Conservation (phyloP, 225 moss, liverwort and hornwort species). For the Sphagnum tenellum region DNA sequence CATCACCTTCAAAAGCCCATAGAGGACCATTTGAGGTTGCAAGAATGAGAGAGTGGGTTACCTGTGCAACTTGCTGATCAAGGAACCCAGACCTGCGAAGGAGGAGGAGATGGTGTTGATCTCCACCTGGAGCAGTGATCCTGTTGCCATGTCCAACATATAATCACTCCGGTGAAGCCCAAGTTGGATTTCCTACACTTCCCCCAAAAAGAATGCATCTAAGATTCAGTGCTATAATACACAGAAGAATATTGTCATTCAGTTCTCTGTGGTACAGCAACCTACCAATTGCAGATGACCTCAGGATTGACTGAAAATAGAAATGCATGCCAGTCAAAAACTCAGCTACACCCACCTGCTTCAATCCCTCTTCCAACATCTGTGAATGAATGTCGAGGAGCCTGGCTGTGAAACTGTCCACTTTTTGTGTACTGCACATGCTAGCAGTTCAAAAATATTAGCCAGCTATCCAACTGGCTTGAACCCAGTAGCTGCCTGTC, state of each 20-base stretch:
- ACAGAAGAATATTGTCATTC: too few relatives aligned
- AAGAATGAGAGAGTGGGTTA: conserved; percentile 2
- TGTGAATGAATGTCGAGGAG: conserved; percentile 57
- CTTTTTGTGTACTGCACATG: conserved; percentile 46
- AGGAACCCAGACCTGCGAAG: conserved; percentile 62
- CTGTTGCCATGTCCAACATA: conserved; percentile 85
- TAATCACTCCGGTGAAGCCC: conserved; percentile 88
- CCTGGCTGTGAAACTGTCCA: conserved; percentile 73
- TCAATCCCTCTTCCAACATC: conserved; percentile 57
- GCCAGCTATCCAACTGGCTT: too few relatives aligned
- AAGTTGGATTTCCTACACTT: conserved; percentile 55
- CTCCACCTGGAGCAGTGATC: conserved; percentile 79
- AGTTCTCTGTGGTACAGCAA: too few relatives aligned
- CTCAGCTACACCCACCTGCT: conserved; percentile 20
- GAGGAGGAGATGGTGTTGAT: conserved; percentile 93
- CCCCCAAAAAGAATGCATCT: too few relatives aligned
- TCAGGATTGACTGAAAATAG: too few relatives aligned
- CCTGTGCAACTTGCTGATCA: conserved; percentile 67
- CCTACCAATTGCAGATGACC: too few relatives aligned
- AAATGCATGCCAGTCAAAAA: too few relatives aligned
- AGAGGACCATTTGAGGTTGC: too few relatives aligned
- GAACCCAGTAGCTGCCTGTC: too few relatives aligned
- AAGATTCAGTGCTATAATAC: too few relatives aligned
- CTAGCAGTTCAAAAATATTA: too few relatives aligned
- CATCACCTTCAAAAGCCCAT: too few relatives aligned